phyloP scores from a whole-genome alignment of 2,329 filamentous ascomycete species.

The Ascosphaera pollenicola region DNA sequence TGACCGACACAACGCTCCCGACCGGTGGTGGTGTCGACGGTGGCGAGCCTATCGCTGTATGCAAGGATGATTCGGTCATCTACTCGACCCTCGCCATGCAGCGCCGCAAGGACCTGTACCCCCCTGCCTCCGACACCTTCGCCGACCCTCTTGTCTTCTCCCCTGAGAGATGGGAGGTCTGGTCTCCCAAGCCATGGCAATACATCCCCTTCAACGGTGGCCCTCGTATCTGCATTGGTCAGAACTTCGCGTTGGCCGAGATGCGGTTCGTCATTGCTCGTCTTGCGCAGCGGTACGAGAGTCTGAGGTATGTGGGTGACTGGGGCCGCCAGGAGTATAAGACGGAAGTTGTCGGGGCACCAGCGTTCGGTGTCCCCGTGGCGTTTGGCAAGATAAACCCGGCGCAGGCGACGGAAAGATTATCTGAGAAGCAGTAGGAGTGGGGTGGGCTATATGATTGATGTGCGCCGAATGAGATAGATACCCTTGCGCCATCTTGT shows the following conservation, averaged over 20 bases:
- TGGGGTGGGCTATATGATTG: too few relatives aligned
- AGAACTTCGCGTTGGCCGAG: slow-evolving; percentile 64
- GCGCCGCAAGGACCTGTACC: slow-evolving; percentile 39
- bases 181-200: slow-evolving; percentile 44
- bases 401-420: not conserved
- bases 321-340: slow-evolving; percentile 2
- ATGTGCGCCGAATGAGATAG: too few relatives aligned
- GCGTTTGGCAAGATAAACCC: slow-evolving; percentile 1
- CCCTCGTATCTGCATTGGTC: slow-evolving; percentile 52
- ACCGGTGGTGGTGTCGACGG: slow-evolving; percentile 38
- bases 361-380: slow-evolving; percentile 1
- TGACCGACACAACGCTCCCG: slow-evolving; percentile 22
- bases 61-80: slow-evolving; percentile 40
- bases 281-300: slow-evolving; percentile 48
- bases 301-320: slow-evolving; percentile 24
- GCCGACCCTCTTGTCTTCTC: slow-evolving; percentile 31
- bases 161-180: slow-evolving; percentile 45
- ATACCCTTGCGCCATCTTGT: too few relatives aligned
- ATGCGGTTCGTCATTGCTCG: slow-evolving; percentile 43
- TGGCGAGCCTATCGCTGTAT: slow-evolving; percentile 37
- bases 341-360: slow-evolving; percentile 3
- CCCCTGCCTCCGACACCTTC: slow-evolving; percentile 21
- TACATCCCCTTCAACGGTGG: slow-evolving; percentile 60
- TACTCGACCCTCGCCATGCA: slow-evolving; percentile 57
- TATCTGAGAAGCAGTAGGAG: not conserved